A percentile compares a stretch with the other conserved stretches of the same genome.
phyloP scores from a whole-genome alignment of 495 filamentous ascomycete species.

The Aspergillus bridgeri region DNA sequence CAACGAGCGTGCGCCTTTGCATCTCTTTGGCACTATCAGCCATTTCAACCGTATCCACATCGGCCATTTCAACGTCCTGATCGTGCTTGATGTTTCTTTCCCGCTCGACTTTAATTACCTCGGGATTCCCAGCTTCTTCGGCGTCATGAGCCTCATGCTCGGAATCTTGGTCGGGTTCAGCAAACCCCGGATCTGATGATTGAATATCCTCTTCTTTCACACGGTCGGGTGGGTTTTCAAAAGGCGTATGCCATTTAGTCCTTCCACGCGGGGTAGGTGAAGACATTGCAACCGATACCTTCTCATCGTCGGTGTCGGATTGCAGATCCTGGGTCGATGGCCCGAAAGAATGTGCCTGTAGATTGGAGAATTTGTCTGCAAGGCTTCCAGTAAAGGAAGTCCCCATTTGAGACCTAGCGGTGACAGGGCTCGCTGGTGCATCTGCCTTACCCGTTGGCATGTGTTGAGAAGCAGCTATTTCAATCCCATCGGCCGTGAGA shows the following conservation, averaged over 20 bases:
- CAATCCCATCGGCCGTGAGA: slow-evolving; percentile 28
- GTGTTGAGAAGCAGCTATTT: slow-evolving; percentile 27
- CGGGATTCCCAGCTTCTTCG: neutral
- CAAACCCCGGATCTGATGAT: neutral
- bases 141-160: neutral
- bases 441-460: neutral
- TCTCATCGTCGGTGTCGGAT: slow-evolving; percentile 11
- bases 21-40: neutral
- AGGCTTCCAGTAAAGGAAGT: slow-evolving; percentile 31
- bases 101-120: neutral
- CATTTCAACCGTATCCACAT: neutral
- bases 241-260: neutral
- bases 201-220: neutral
- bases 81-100: neutral
- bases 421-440: slow-evolving; percentile 2
- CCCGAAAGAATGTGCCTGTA: slow-evolving; percentile 28
- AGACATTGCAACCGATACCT: slow-evolving; percentile 9
- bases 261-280: slow-evolving; percentile 3
- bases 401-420: neutral
- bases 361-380: slow-evolving; percentile 26
- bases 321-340: slow-evolving; percentile 5
- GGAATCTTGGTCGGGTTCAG: neutral
- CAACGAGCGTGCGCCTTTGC: neutral
- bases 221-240: neutral
- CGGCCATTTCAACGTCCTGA: neutral